Evolutionary conservation across 495 filamentous ascomycete genomes (phyloP).

Genomic region (Darksidea phi): DNA sequence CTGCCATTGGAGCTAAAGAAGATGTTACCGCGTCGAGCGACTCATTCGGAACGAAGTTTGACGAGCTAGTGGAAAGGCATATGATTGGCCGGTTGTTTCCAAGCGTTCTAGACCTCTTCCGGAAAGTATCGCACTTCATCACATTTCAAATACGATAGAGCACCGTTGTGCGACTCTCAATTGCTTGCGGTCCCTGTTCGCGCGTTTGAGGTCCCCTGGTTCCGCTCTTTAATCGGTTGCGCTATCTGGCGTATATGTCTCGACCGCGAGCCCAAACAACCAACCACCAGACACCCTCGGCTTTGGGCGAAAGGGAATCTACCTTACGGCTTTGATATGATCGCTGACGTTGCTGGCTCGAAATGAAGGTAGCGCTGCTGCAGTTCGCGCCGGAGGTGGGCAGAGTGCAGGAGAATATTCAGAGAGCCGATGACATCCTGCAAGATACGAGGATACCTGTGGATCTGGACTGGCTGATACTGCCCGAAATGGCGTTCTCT

Average conservation of each 20-base stretch:
- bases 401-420: constrained; percentile 72
- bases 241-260: too few relatives aligned
- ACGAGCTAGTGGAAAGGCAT: constrained; percentile 1
- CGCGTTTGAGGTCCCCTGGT: too few relatives aligned
- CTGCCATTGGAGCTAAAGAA: constrained; percentile 54
- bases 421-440: constrained; percentile 69
- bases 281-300: too few relatives aligned
- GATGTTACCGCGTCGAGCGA: background rate
- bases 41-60: constrained; percentile 4
- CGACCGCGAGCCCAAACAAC: too few relatives aligned
- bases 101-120: too few relatives aligned
- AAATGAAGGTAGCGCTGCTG: constrained; percentile 77
- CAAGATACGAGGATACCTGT: constrained; percentile 50
- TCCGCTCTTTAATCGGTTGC: too few relatives aligned
- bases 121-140: too few relatives aligned
- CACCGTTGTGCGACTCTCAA: background rate
- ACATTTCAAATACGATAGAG: background rate
- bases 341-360: background rate
- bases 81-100: too few relatives aligned
- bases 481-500: constrained; percentile 87
- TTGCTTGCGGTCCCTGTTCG: too few relatives aligned
- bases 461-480: constrained; percentile 67
- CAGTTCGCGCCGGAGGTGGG: constrained; percentile 76
- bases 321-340: too few relatives aligned
- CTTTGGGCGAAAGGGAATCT: too few relatives aligned